Evolutionary conservation across 2,329 filamentous ascomycete species (phyloP).

Genomic region (Pseudocercospora crystallina): DNA sequence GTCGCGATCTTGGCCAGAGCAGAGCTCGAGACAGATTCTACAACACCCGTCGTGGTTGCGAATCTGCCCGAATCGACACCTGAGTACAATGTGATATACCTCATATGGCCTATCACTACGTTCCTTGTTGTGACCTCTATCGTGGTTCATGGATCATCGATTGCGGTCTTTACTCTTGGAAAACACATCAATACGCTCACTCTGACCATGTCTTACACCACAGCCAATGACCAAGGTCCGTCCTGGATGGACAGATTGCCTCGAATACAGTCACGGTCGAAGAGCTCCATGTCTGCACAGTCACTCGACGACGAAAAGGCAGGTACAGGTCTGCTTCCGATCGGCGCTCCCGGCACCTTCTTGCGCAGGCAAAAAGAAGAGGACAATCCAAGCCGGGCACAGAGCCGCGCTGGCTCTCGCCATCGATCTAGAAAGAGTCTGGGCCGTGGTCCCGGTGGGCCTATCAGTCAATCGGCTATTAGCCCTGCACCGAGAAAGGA

Average conservation of each 20-base stretch:
- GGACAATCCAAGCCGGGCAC: conserved; percentile 62
- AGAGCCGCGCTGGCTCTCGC: conserved; percentile 65
- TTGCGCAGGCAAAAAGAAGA: conserved; percentile 76
- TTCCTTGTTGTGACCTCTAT: conserved; percentile 96
- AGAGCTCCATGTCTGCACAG: conserved; percentile 71
- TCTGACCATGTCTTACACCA: conserved; percentile 93
- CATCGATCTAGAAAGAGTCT: conserved; percentile 61
- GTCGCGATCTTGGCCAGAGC: conserved; percentile 88
- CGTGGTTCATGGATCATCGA: conserved; percentile 93
- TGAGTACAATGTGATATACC: conserved; percentile 69
- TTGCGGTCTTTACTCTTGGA: conserved; percentile 94
- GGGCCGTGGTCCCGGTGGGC: conserved; percentile 74
- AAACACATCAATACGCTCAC: conserved; percentile 97
- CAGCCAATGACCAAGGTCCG: conserved; percentile 81
- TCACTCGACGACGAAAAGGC: conserved; percentile 55
- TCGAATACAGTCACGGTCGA: conserved; percentile 76
- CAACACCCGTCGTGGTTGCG: conserved; percentile 66
- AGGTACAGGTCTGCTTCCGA: conserved; percentile 66
- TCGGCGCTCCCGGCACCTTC: conserved; percentile 72
- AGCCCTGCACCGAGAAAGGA: conserved; percentile 56
- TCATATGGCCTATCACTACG: conserved; percentile 94
- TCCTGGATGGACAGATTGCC: conserved; percentile 95
- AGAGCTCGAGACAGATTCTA: conserved; percentile 74
- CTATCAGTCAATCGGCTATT: conserved; percentile 87
- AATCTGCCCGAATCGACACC: conserved; percentile 58